These are phyloP conservation scores for Dacryopinax primogenitus DNA, from an alignment of 768 basidiomycete species.

Conservation along the genomic window DNA sequence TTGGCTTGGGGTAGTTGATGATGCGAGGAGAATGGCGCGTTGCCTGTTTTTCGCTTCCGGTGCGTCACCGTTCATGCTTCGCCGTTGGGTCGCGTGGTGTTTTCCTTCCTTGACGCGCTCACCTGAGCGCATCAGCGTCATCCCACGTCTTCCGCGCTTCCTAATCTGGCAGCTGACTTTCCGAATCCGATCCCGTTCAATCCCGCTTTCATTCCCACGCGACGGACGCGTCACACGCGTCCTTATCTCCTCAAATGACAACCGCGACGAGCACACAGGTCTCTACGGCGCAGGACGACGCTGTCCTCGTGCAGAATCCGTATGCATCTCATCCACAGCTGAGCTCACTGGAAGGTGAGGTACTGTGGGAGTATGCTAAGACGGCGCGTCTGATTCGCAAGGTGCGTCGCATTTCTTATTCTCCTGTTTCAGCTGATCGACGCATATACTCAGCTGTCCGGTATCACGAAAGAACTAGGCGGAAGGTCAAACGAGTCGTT, in stretches of 20 bases:
- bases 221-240: neutral
- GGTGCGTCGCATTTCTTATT: slow-evolving; percentile 34
- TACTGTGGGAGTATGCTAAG: slow-evolving; percentile 89
- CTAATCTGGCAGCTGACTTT: neutral
- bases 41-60: too few species aligned
- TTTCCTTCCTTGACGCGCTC: neutral
- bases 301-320: slow-evolving; percentile 37
- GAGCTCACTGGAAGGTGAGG: slow-evolving; percentile 55
- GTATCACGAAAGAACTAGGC: slow-evolving; percentile 54
- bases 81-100: neutral
- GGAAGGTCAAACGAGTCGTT: slow-evolving; percentile 68
- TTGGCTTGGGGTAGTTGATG: too few species aligned
- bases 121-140: neutral
- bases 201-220: neutral
- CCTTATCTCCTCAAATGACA: neutral
- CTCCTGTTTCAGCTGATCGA: neutral
- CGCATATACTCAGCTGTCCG: slow-evolving; percentile 38
- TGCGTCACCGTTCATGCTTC: neutral
- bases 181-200: neutral
- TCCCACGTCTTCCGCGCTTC: neutral
- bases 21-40: too few species aligned
- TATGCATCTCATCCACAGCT: slow-evolving; percentile 60
- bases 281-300: neutral
- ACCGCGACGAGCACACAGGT: neutral
- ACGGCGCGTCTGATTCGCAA: slow-evolving; percentile 65